Percentiles rank a stretch among this genome's conserved stretches.
phyloP scores from a whole-genome alignment of 139 green algal species.

The Chlorella sp. region DNA sequence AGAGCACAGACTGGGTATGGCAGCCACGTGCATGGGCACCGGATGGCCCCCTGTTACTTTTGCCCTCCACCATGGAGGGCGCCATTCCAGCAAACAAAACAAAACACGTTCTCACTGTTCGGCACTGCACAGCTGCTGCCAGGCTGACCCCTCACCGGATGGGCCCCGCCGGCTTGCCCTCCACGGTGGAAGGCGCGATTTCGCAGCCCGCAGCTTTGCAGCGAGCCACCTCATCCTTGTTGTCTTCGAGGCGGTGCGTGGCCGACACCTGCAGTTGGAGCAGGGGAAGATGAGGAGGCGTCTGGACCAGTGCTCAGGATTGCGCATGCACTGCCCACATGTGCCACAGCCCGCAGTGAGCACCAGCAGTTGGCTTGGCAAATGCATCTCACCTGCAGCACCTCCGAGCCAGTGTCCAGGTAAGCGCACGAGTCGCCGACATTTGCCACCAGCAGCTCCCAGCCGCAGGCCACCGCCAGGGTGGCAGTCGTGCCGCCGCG shows the following conservation, averaged over 20 bases:
- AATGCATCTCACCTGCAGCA: slow-evolving; percentile 48
- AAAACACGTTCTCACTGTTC: no score
- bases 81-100: no score
- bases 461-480: slow-evolving; percentile 70
- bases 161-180: slow-evolving; percentile 66
- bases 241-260: slow-evolving; percentile 81
- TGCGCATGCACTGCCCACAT: no score
- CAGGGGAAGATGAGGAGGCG: no score
- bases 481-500: slow-evolving; percentile 83
- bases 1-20: no score
- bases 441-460: slow-evolving; percentile 69
- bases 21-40: no score
- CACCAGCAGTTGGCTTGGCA: no score
- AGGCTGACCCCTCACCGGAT: slow-evolving; percentile 53
- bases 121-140: no score
- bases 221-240: slow-evolving; percentile 72
- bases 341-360: no score
- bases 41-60: no score
- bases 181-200: slow-evolving; percentile 42
- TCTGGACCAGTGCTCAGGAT: no score
- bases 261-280: slow-evolving; percentile 59
- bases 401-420: slow-evolving; percentile 77
- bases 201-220: slow-evolving; percentile 63
- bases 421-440: slow-evolving; percentile 73
- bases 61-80: no score